phyloP scores from a whole-genome alignment of 1,284 basidiomycete species.

The Cystobasidiaceae sp. region DNA sequence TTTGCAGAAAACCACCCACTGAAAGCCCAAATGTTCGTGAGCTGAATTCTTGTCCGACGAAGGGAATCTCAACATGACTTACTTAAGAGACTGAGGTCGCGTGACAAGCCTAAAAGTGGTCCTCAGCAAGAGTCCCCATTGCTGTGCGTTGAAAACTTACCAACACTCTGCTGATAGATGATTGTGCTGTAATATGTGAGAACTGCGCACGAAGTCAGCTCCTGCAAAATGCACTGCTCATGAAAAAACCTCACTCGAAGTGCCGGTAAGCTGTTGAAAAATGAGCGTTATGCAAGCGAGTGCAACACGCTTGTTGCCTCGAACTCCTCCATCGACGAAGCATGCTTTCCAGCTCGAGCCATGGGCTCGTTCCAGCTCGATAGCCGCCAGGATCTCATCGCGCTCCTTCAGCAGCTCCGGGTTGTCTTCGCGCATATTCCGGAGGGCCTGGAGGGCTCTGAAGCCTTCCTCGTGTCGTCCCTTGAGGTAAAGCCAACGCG shows the following conservation, averaged over 20 bases:
- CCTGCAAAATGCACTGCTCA: not conserved
- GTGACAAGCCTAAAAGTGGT: too few species aligned
- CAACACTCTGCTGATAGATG: not conserved
- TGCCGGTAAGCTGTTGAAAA: not conserved
- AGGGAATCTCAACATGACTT: not conserved
- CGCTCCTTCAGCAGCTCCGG: not conserved
- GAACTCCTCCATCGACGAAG: not conserved
- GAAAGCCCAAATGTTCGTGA: not conserved
- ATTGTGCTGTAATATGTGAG: not conserved
- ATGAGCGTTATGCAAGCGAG: not conserved
- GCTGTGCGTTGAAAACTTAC: too few species aligned
- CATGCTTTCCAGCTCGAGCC: not conserved
- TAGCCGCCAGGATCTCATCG: not conserved
- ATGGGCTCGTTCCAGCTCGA: not conserved
- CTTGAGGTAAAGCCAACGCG: not conserved
- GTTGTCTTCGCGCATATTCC: not conserved
- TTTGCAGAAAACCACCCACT: not conserved
- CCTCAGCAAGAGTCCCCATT: too few species aligned
- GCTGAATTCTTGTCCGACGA: not conserved
- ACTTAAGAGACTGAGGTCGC: not conserved
- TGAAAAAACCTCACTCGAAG: not conserved
- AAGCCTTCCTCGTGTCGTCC: not conserved
- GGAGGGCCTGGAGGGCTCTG: not conserved
- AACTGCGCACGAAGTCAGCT: too few species aligned
- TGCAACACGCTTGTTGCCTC: not conserved